A percentile compares a stretch with the other conserved stretches of the same genome.
Evolutionary conservation across 768 basidiomycete species (phyloP).

Genomic region (Lentinula raphanica): DNA sequence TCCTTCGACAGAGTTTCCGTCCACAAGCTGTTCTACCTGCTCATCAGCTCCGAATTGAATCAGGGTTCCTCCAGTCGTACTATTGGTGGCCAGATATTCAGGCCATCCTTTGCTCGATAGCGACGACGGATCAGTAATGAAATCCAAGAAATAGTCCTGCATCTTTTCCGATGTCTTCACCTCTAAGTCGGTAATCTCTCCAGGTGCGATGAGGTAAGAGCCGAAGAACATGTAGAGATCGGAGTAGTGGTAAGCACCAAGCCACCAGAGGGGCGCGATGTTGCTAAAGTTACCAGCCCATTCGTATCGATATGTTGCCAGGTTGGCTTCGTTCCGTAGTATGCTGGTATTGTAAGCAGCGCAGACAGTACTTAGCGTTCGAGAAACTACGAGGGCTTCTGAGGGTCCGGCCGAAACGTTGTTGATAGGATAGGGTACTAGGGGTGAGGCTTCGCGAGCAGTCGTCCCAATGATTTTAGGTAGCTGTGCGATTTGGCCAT

Average conservation of each 20-base stretch:
- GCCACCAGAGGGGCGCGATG: conserved; percentile 3
- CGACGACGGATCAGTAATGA: conserved; percentile 13
- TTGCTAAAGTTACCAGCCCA: conserved; percentile 9
- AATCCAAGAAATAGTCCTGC: conserved; percentile 14
- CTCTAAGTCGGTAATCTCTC: conserved; percentile 11
- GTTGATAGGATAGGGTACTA: background rate
- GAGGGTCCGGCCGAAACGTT: conserved; percentile 8
- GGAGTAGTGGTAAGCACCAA: conserved; percentile 14
- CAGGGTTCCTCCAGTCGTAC: conserved; percentile 6
- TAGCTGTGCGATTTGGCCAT: conserved; percentile 1
- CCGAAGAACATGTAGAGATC: conserved; percentile 18
- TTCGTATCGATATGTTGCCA: conserved; percentile 10
- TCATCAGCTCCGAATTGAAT: conserved; percentile 10
- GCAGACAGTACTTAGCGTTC: conserved; percentile 3
- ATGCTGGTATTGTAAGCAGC: conserved; percentile 4
- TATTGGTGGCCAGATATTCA: conserved; percentile 4
- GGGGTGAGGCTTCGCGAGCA: conserved; percentile 8
- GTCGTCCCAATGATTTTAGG: conserved; percentile 9
- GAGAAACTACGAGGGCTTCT: background rate
- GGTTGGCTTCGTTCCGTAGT: conserved; percentile 5
- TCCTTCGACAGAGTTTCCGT: conserved; percentile 8
- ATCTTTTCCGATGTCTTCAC: conserved; percentile 10
- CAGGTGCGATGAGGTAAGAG: conserved; percentile 10
- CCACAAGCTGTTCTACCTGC: conserved; percentile 8
- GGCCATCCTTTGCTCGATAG: conserved; percentile 10